phyloP scores from a whole-genome alignment of 805 yeast genomes.

The Wickerhamomyces silvicola region DNA sequence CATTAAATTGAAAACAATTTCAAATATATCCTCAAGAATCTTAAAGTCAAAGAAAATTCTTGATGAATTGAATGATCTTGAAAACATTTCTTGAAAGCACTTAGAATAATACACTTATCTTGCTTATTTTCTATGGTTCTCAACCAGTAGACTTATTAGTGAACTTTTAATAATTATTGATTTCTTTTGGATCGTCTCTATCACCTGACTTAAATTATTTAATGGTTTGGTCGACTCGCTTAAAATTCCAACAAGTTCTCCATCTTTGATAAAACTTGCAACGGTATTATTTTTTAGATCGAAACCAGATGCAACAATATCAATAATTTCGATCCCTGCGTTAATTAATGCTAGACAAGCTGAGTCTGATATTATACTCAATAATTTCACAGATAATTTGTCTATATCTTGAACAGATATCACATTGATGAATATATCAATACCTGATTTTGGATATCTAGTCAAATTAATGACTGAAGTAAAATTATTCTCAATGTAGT shows the following conservation, averaged over 20 bases:
- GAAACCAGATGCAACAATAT: constrained; percentile 64
- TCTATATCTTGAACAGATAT: constrained; percentile 38
- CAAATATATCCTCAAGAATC: constrained; percentile 15
- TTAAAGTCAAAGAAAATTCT: constrained; percentile 18
- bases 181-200: constrained; percentile 27
- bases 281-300: constrained; percentile 36
- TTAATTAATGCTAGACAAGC: constrained; percentile 74
- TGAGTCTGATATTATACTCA: constrained; percentile 32
- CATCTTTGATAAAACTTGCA: constrained; percentile 47
- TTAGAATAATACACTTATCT: no score
- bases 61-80: constrained; percentile 16
- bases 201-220: constrained; percentile 26
- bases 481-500: constrained; percentile 30
- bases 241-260: constrained; percentile 59
- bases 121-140: neutral
- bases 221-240: constrained; percentile 29
- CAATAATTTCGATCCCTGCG: constrained; percentile 75
- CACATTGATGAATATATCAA: constrained; percentile 68
- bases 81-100: no score
- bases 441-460: constrained; percentile 85
- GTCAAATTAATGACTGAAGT: constrained; percentile 38
- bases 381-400: constrained; percentile 23
- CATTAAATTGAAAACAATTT: constrained; percentile 14
- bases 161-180: constrained; percentile 1
- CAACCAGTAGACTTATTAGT: neutral